Evolutionary conservation across 2,329 filamentous ascomycete genomes (phyloP), one percentile per base, ranked within the genome.

Genomic region (Stagonosporopsis rhizophila): DNA sequence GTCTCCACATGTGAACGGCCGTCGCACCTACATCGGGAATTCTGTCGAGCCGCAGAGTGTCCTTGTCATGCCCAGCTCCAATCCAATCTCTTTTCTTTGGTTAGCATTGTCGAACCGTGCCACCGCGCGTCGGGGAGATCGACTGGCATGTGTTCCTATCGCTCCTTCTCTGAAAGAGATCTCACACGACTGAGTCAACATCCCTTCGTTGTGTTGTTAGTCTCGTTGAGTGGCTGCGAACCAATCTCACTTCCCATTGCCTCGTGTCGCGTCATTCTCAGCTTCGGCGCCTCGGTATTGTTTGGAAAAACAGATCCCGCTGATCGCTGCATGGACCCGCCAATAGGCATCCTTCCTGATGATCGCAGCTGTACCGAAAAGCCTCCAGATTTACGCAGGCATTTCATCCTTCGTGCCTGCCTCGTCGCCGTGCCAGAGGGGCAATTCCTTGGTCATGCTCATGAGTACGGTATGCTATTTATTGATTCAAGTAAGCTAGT

Each of bases 381-480:
- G 27, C 52, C 52, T 56, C 47, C 46, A 42, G 53, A 56, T 56
- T 50, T 28, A 30, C 53, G 42, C 53, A 51, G 38, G 53, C 53
- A 56, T 56, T 20, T 19, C 30, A 44, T 51, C 53, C 53, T 56
- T 47, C 42, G 37, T 14, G 22, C 11, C 32, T 14, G 35, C 12
- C 37, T 47, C 28, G 35, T 28, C 20, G 35, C 20, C 9, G n/a
- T 22, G 3, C 23, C 19, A 11, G 23, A 15, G 2, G 14, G 27
- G 40, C 32, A 40, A 45, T 44, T 12, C 22, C 34, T 45, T 37
- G 7, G 32, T 28, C 4, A 35, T 25, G 32, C 19, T 23, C 8
- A 12, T 19, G 6, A 35, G 34, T 11, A 46, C 2, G 12, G 22
- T 15, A 20, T 5, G 8, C 14, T 9, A 19, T 27, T 19, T 20